Percentiles rank a stretch among this genome's conserved stretches.
These are phyloP conservation scores for Prunus mume DNA, from an alignment of 306 rosid genomes.

Conservation along the genomic window DNA sequence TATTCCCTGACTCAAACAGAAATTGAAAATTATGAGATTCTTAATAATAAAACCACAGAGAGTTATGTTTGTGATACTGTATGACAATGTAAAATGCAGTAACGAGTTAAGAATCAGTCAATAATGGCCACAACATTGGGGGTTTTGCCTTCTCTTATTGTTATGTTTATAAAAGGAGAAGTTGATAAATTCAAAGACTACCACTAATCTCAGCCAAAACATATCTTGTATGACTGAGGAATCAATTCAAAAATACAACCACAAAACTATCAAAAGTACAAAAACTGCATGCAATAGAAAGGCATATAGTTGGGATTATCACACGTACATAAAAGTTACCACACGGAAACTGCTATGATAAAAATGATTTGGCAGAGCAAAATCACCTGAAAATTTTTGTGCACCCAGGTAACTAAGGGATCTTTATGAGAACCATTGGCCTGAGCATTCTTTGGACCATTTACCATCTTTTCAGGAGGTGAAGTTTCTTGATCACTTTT, in stretches of 20 bases:
- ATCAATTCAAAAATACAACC: not conserved
- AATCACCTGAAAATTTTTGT: conserved; percentile 95
- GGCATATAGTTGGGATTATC: not conserved
- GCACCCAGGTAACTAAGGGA: conserved; percentile 97
- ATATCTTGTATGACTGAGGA: not conserved
- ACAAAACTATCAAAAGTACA: not conserved
- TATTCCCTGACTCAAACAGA: conserved; percentile 68
- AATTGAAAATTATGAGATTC: conserved; percentile 40
- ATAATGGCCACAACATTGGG: not conserved
- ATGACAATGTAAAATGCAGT: not conserved
- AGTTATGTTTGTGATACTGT: not conserved
- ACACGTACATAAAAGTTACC: not conserved
- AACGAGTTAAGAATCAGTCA: not conserved
- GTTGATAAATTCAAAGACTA: not conserved
- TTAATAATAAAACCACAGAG: not conserved
- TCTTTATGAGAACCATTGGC: conserved; percentile 78
- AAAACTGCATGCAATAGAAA: not conserved
- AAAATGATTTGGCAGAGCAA: conserved; percentile 27
- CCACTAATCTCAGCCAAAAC: not conserved
- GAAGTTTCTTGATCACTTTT: conserved; percentile 77
- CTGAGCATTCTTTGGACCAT: conserved; percentile 66
- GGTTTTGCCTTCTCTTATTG: not conserved
- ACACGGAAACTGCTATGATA: conserved; percentile 20
- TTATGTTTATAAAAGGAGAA: not conserved
- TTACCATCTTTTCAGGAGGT: conserved; percentile 65